A percentile compares a stretch with the other conserved stretches of the same genome.
Evolutionary conservation across 371 early-diverging fungal genomes (phyloP).

Genomic region (Apophysomyces elegans): DNA sequence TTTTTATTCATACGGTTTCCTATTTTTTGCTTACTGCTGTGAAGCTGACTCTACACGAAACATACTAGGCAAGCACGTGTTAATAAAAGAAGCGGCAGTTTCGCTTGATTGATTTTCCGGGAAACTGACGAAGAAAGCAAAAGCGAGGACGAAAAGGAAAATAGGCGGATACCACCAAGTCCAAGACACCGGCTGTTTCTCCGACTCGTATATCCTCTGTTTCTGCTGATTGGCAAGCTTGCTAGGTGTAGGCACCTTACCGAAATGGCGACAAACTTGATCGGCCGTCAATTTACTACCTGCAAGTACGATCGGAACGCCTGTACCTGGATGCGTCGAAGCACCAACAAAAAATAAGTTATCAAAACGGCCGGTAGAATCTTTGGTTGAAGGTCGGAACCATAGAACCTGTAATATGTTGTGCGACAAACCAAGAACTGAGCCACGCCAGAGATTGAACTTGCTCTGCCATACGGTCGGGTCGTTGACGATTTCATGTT

Average conservation of each 20-base stretch:
- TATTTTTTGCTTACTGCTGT: background rate
- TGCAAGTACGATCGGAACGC: slow-evolving; percentile 69
- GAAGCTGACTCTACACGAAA: slow-evolving; percentile 27
- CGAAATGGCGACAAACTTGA: slow-evolving; percentile 48
- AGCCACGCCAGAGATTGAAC: slow-evolving; percentile 66
- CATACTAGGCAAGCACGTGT: slow-evolving; percentile 29
- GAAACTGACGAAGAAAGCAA: slow-evolving; percentile 35
- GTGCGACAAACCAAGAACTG: slow-evolving; percentile 65
- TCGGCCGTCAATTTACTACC: slow-evolving; percentile 60
- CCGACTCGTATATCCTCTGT: background rate
- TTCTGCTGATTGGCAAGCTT: slow-evolving; percentile 11
- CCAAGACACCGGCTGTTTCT: slow-evolving; percentile 3
- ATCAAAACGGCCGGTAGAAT: slow-evolving; percentile 51
- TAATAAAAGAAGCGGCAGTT: slow-evolving; percentile 45
- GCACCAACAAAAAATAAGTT: slow-evolving; percentile 72
- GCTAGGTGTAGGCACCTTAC: slow-evolving; percentile 27
- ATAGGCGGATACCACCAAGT: slow-evolving; percentile 15
- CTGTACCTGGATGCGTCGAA: slow-evolving; percentile 71
- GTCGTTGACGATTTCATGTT: slow-evolving; percentile 60
- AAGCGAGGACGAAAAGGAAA: slow-evolving; percentile 23
- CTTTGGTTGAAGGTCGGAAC: slow-evolving; percentile 63
- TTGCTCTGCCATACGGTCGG: slow-evolving; percentile 63
- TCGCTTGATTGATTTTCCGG: slow-evolving; percentile 21
- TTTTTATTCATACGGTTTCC: background rate
- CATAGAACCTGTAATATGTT: slow-evolving; percentile 61